A percentile compares a stretch with the other conserved stretches of the same genome.
Conservation (phyloP, 768 basidiomycete genomes). For the Naganishia kalamii region DNA sequence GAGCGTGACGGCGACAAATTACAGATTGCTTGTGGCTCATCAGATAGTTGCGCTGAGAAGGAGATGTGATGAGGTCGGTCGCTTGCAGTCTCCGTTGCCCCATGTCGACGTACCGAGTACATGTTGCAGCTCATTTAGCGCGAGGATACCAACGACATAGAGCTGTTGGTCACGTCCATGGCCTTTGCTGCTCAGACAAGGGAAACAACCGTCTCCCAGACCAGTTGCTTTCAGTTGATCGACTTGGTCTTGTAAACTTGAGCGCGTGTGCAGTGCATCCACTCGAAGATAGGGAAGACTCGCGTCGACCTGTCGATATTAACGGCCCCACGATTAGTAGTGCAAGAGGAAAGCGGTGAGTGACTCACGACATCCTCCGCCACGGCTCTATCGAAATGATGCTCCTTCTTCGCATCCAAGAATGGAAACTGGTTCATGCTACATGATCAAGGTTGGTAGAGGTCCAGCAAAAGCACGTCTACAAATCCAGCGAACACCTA, state of each 20-base stretch:
- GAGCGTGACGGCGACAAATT: conserved; percentile 52
- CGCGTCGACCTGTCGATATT: conserved; percentile 56
- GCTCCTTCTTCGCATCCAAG: conserved; percentile 82
- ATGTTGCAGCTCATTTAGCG: conserved; percentile 87
- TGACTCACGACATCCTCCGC: conserved; percentile 69
- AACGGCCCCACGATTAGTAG: background rate
- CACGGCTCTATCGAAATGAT: conserved; percentile 71
- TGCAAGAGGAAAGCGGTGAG: background rate
- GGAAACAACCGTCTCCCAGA: conserved; percentile 20
- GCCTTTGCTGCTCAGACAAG: conserved; percentile 16
- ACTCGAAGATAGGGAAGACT: conserved; percentile 65
- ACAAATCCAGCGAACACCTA: conserved; percentile 42
- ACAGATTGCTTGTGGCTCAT: conserved; percentile 62
- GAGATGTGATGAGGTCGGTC: background rate
- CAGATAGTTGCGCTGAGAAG: conserved; percentile 51
- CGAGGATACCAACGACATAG: conserved; percentile 82
- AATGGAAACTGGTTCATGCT: conserved; percentile 82
- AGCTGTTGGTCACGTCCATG: conserved; percentile 41
- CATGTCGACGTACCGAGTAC: conserved; percentile 64
- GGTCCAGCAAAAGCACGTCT: background rate
- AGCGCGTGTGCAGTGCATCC: conserved; percentile 69
- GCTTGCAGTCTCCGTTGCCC: too few relatives aligned
- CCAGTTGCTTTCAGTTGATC: conserved; percentile 57
- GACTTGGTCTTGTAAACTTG: conserved; percentile 66
- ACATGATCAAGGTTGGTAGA: background rate